phyloP scores from a whole-genome alignment of 352 stramenopile genomes.

The Globisporangium solare region DNA sequence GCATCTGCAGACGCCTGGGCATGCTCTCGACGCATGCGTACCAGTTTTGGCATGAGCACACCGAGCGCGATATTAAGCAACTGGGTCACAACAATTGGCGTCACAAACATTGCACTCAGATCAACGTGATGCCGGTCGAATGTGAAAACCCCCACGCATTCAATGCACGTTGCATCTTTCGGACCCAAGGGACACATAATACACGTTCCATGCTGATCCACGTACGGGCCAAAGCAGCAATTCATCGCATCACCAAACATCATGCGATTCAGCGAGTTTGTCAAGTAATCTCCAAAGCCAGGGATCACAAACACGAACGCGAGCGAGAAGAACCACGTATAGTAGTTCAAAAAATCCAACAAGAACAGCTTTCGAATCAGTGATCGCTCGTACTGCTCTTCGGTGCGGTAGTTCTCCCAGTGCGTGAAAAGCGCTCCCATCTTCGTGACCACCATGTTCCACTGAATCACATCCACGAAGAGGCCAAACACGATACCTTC shows the following conservation, averaged over 20 bases:
- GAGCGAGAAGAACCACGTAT: conserved; percentile 90
- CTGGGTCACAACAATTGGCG: conserved; percentile 82
- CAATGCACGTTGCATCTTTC: conserved; percentile 66
- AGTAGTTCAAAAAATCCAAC: conserved; percentile 89
- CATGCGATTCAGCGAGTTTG: conserved; percentile 78
- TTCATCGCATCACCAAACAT: conserved; percentile 83
- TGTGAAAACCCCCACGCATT: conserved; percentile 76
- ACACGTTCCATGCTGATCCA: conserved; percentile 65
- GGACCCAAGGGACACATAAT: conserved; percentile 55
- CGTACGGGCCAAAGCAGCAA: conserved; percentile 85
- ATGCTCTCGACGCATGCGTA: conserved; percentile 60
- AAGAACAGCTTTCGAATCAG: conserved; percentile 83
- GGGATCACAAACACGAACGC: conserved; percentile 87
- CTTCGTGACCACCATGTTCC: conserved; percentile 88
- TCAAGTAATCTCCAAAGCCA: conserved; percentile 76
- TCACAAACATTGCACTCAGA: conserved; percentile 82
- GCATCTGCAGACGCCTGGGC: conserved; percentile 55
- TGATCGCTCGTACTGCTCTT: conserved; percentile 80
- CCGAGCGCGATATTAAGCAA: conserved; percentile 71
- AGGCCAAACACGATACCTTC: conserved; percentile 83
- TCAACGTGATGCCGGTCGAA: conserved; percentile 85
- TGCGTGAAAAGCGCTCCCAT: conserved; percentile 79
- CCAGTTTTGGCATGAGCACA: conserved; percentile 59
- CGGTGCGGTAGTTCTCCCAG: conserved; percentile 86
- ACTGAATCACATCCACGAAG: conserved; percentile 87